Percentiles rank a stretch among this genome's conserved stretches.
Evolutionary conservation across 441 rosid genomes (phyloP).

Genomic region (Populus hybrid): DNA sequence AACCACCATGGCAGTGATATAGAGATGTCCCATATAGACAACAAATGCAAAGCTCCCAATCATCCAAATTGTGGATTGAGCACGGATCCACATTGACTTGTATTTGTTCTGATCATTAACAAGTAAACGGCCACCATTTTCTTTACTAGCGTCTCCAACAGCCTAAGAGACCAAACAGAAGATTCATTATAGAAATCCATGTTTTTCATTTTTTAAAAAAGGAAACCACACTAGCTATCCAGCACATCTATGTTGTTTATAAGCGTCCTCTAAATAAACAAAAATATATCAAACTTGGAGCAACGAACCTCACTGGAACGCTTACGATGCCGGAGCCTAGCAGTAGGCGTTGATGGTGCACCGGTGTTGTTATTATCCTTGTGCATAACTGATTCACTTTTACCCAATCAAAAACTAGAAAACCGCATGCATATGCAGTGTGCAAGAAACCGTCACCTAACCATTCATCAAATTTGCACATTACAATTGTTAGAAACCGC

Average conservation of each 20-base stretch:
- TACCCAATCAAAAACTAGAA: constrained; percentile 17
- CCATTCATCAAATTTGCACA: not conserved
- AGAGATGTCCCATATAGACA: constrained; percentile 91
- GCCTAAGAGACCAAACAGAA: constrained; percentile 32
- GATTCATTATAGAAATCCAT: not conserved
- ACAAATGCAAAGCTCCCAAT: constrained; percentile 70
- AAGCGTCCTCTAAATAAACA: not conserved
- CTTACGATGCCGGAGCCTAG: constrained; percentile 62
- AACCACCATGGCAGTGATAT: constrained; percentile 88
- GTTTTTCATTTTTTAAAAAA: not conserved
- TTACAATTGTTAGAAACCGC: not conserved
- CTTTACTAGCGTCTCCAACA: constrained; percentile 44
- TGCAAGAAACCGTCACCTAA: constrained; percentile 12
- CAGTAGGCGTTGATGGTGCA: constrained; percentile 39
- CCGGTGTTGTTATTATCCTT: constrained; percentile 33
- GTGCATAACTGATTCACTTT: constrained; percentile 48
- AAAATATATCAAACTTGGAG: not conserved
- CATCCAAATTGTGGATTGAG: constrained; percentile 89
- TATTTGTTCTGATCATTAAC: constrained; percentile 71
- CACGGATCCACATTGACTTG: constrained; percentile 65
- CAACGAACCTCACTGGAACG: constrained; percentile 62
- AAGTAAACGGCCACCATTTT: constrained; percentile 67
- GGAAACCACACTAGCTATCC: not conserved
- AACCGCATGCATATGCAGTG: not conserved
- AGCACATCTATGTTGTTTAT: not conserved